phyloP scores from a whole-genome alignment of 306 rosid species.

The Neltuma alba region DNA sequence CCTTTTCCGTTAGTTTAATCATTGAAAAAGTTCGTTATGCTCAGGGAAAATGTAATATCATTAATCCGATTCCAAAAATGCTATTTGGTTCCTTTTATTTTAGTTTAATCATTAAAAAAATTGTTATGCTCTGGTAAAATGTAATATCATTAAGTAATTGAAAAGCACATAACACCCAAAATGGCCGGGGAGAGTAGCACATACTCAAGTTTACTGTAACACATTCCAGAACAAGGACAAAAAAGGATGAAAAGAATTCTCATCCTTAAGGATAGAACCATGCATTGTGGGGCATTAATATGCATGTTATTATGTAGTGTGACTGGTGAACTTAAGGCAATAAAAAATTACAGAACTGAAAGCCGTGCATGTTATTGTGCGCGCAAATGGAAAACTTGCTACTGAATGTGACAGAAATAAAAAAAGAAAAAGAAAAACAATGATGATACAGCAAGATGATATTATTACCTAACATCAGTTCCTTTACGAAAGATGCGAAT shows the following conservation, averaged over 20 bases:
- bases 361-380: not conserved
- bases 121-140: not conserved
- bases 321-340: conserved; percentile 20
- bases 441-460: not conserved
- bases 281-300: conserved; percentile 17
- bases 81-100: conserved; percentile 1
- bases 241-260: not conserved
- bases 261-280: conserved; percentile 20
- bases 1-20: not conserved
- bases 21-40: not conserved
- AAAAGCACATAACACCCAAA: conserved; percentile 9
- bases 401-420: conserved; percentile 11
- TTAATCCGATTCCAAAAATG: too few species aligned
- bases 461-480: conserved; percentile 80
- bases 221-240: conserved; percentile 4
- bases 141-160: conserved; percentile 13
- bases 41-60: not conserved
- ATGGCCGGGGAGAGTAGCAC: conserved; percentile 10
- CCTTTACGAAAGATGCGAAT: conserved; percentile 97
- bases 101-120: not conserved
- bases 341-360: conserved; percentile 6
- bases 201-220: not conserved
- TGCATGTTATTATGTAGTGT: not conserved
- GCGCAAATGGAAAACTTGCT: not conserved
- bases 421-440: not conserved